Evolutionary conservation across 768 basidiomycete genomes (phyloP), one percentile per base, ranked within the genome.

Genomic region (Auricularia sp.): DNA sequence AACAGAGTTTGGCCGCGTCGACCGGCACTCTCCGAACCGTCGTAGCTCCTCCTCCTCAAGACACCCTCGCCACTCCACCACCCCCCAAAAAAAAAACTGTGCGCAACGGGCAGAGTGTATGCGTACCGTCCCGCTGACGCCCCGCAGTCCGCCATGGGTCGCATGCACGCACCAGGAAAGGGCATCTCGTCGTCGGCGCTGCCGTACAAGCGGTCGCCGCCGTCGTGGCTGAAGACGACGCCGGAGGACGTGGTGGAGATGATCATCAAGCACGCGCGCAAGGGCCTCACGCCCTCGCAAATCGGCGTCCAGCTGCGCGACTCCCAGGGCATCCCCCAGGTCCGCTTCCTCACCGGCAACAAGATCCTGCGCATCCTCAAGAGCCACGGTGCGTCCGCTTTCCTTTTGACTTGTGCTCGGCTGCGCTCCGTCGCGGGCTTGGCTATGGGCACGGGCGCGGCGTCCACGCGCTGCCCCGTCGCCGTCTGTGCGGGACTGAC

Each of bases 161-260:
- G 94, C 76, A 94, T 97, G 93, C 96, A 98, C 86, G 94, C 94
- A 86, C 93, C 94, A 79, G 93, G 93, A 80, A 98, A 98, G 93
- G 96, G 95, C 85, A 97, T 98, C 84, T 91, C 89, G 80, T 94
- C 93, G 79, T 97, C 96, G 74, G 94, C 96, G 70, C 91, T 98
- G 74, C 96, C 96, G 65, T 98, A 98, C 84, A 88, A 91, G 77
- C 89, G 96, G 73, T 81, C 93, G 60, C 92, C 95, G 66, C 96
- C 96, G 64, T 80, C 89, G 53, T 99, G 96, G 96, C 87, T 96
- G 77, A 98, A 99, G 83, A 90, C 92, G 61, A 90, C 92, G 67
- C 87, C 93, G 36, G 93, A 95, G 59, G 96, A 98, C 67, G 91
- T 98, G 73, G 85, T 90, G 71, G 95, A 98, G 68, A 92, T 94